phyloP scores from a whole-genome alignment of 2,329 filamentous ascomycete genomes.

The Dactylellina leptospora region DNA sequence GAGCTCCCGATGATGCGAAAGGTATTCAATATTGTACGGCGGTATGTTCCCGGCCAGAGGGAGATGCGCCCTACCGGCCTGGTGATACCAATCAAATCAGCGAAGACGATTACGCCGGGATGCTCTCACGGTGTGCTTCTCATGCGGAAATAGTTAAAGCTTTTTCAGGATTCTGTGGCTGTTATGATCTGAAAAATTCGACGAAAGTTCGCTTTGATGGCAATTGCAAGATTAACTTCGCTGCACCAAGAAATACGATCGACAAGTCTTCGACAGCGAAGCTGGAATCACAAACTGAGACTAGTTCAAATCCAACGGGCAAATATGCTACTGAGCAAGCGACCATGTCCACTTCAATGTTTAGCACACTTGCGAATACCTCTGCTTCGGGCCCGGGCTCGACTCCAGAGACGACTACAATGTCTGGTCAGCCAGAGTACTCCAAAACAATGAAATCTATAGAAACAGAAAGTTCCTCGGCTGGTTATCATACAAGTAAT shows the following conservation, averaged over 20 bases:
- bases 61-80: not conserved
- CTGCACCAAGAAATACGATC: not conserved
- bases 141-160: slow-evolving; percentile 5
- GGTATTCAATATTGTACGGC: not conserved
- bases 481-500: too few species aligned
- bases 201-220: too few species aligned
- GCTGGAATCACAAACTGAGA: not conserved
- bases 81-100: not conserved
- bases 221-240: too few species aligned
- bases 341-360: not conserved
- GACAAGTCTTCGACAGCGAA: not conserved
- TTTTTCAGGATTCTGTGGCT: not conserved
- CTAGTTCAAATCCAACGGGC: not conserved
- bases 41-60: not conserved
- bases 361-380: not conserved
- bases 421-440: too few species aligned
- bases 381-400: not conserved
- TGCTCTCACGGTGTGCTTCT: not conserved
- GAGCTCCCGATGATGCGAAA: not conserved
- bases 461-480: too few species aligned
- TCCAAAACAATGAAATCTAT: too few species aligned
- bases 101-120: not conserved
- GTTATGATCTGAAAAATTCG: too few species aligned
- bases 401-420: not conserved
- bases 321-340: not conserved